phyloP scores from a whole-genome alignment of 371 early-diverging fungal species.

The Lichtheimia ramosa region DNA sequence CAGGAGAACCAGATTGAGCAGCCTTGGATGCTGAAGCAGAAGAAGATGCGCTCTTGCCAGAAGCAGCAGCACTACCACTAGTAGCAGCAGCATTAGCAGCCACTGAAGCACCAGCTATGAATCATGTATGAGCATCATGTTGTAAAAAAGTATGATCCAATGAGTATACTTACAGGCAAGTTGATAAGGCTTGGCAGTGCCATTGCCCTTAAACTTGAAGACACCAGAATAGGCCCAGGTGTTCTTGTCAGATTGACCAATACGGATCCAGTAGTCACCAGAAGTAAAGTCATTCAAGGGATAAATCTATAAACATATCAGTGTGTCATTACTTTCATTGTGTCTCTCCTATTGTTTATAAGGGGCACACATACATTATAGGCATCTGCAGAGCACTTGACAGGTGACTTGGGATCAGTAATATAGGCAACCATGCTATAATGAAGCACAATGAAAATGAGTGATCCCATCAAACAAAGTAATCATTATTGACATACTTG shows the following conservation, averaged over 20 bases:
- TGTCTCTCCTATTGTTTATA: not conserved
- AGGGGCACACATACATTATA: slow-evolving; percentile 13
- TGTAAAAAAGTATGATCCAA: not conserved
- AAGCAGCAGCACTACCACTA: slow-evolving; percentile 16
- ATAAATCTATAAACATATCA: slow-evolving; percentile 28
- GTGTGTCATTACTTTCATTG: not conserved
- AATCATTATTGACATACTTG: slow-evolving; percentile 27
- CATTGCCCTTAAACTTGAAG: slow-evolving; percentile 43
- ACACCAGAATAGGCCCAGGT: slow-evolving; percentile 46
- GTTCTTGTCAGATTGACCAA: slow-evolving; percentile 33
- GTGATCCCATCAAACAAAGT: not conserved
- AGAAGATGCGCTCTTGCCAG: slow-evolving; percentile 16
- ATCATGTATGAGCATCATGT: not conserved
- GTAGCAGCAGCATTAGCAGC: slow-evolving; percentile 11
- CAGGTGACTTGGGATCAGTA: slow-evolving; percentile 18
- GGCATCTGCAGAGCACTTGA: slow-evolving; percentile 17
- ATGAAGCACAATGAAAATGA: not conserved
- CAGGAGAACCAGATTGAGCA: slow-evolving; percentile 15
- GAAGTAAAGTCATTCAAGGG: slow-evolving; percentile 48
- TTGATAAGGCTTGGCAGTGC: slow-evolving; percentile 29
- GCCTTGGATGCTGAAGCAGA: slow-evolving; percentile 16
- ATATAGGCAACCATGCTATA: slow-evolving; percentile 26
- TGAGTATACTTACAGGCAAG: slow-evolving; percentile 29
- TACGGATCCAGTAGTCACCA: slow-evolving; percentile 50
- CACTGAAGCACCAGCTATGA: slow-evolving; percentile 14